These are phyloP conservation scores for Aspergillus mulundensis DNA, from an alignment of 495 filamentous ascomycete genomes.

Conservation along the genomic window DNA sequence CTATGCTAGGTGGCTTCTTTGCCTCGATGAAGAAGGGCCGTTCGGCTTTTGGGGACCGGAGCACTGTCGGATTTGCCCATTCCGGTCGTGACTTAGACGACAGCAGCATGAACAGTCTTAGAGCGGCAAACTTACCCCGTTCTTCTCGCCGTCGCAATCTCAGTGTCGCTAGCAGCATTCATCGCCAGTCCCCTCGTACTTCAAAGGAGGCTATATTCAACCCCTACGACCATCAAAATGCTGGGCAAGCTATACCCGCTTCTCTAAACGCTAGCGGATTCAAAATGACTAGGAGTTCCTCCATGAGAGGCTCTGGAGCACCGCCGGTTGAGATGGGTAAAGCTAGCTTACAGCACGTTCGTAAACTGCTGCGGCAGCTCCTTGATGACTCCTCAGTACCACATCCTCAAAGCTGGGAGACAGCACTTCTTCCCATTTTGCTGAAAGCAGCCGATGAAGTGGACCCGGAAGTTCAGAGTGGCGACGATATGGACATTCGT, in stretches of 20 bases:
- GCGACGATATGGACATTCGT: slow-evolving; percentile 96
- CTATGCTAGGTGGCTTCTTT: slow-evolving; percentile 51
- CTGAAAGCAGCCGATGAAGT: slow-evolving; percentile 92
- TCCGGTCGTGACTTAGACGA: slow-evolving; percentile 59
- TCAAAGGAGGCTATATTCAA: slow-evolving; percentile 40
- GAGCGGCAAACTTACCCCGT: slow-evolving; percentile 49
- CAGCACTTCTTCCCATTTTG: slow-evolving; percentile 84
- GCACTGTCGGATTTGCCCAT: slow-evolving; percentile 56
- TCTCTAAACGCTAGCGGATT: slow-evolving; percentile 37
- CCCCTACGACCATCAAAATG: slow-evolving; percentile 26
- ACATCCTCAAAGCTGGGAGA: slow-evolving; percentile 77
- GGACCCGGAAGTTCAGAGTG: slow-evolving; percentile 80
- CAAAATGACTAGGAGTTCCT: slow-evolving; percentile 73
- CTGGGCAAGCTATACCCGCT: slow-evolving; percentile 17
- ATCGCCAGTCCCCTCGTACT: slow-evolving; percentile 64
- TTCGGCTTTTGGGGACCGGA: slow-evolving; percentile 68
- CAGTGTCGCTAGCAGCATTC: slow-evolving; percentile 67
- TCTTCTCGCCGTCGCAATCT: slow-evolving; percentile 66
- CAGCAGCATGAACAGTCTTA: slow-evolving; percentile 54
- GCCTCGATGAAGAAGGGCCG: slow-evolving; percentile 69
- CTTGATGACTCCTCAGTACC: slow-evolving; percentile 71
- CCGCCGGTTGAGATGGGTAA: slow-evolving; percentile 78
- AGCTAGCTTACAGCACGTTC: slow-evolving; percentile 83
- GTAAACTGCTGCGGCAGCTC: slow-evolving; percentile 76
- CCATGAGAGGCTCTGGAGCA: slow-evolving; percentile 71